These are phyloP conservation scores for Fomitopsis serialis DNA, from an alignment of 768 basidiomycete genomes.

Conservation along the genomic window DNA sequence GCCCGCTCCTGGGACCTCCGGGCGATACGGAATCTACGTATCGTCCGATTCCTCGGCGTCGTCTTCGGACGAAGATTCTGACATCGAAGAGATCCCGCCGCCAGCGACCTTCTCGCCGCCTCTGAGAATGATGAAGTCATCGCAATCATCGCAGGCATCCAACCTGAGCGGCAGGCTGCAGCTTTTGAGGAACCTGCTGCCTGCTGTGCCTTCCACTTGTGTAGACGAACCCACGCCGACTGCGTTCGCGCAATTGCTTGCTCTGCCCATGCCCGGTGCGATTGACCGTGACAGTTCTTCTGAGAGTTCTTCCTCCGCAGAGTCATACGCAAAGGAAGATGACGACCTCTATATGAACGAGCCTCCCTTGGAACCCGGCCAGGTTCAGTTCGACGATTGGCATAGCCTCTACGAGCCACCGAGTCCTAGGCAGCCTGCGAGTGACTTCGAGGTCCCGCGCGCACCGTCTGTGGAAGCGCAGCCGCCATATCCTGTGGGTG, in stretches of 20 bases:
- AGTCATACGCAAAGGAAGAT: too few relatives aligned
- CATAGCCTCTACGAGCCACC: too few relatives aligned
- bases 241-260: neutral
- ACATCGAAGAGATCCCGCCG: constrained; percentile 18
- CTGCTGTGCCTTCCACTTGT: constrained; percentile 11
- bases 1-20: constrained; percentile 36
- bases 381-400: too few relatives aligned
- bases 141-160: neutral
- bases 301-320: too few relatives aligned
- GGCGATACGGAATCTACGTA: constrained; percentile 56
- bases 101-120: neutral
- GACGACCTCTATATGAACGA: too few relatives aligned
- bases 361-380: too few relatives aligned
- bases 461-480: too few relatives aligned
- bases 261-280: neutral
- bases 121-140: too few relatives aligned
- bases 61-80: constrained; percentile 32
- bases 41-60: constrained; percentile 32
- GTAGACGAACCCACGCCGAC: neutral
- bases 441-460: too few relatives aligned
- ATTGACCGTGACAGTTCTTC: neutral
- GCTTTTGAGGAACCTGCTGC: constrained; percentile 16
- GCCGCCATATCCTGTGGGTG: too few relatives aligned
- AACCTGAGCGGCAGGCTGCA: constrained; percentile 8
- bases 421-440: too few relatives aligned